These are phyloP conservation scores for Mycena amicta DNA, from an alignment of 768 basidiomycete species.

Conservation along the genomic window DNA sequence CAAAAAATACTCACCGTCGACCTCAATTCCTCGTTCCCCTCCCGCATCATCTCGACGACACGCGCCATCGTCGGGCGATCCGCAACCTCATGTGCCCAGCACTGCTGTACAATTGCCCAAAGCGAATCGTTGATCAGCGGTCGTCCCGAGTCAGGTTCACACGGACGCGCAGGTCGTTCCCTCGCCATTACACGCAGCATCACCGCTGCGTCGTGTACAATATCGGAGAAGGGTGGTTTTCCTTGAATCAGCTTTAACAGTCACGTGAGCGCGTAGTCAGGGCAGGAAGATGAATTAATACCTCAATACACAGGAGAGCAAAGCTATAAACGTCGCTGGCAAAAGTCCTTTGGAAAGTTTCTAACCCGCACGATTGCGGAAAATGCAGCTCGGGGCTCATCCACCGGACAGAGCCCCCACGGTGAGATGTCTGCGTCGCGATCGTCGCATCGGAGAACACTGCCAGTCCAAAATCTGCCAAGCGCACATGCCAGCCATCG, in stretches of 20 bases:
- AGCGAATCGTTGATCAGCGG: conserved; percentile 17
- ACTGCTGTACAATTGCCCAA: conserved; percentile 21
- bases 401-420: conserved; percentile 27
- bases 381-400: conserved; percentile 30
- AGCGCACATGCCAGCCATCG: conserved; percentile 25
- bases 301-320: conserved; percentile 28
- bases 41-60: conserved; percentile 22
- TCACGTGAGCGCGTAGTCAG: neutral
- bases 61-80: conserved; percentile 19
- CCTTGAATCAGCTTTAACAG: conserved; percentile 24
- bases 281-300: conserved; percentile 1
- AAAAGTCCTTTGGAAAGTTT: conserved; percentile 22
- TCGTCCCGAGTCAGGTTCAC: conserved; percentile 2
- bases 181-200: conserved; percentile 25
- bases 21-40: conserved; percentile 11
- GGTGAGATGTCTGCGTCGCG: conserved; percentile 22
- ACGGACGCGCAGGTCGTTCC: conserved; percentile 23
- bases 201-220: conserved; percentile 22
- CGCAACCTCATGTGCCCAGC: conserved; percentile 19
- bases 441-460: conserved; percentile 27
- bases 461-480: conserved; percentile 32
- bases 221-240: conserved; percentile 23
- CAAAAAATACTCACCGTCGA: neutral
- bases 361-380: conserved; percentile 23
- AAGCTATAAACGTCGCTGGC: conserved; percentile 28